Base-by-base conservation (phyloP, 2,329 filamentous ascomycete genomes). In the Sporothrix luriei region DNA sequence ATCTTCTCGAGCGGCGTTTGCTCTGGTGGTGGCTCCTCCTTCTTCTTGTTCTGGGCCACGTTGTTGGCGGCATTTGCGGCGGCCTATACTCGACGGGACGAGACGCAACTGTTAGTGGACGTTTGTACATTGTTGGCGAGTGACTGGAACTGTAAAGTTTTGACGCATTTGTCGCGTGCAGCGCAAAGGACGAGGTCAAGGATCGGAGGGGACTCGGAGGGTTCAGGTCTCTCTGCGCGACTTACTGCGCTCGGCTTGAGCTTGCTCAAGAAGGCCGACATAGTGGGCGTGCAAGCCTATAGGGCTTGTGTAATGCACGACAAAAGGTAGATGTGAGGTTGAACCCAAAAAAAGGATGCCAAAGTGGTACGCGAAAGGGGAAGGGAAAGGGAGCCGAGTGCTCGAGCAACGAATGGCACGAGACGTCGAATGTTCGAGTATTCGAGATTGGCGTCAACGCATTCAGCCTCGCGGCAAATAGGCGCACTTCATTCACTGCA, bases 1-100 rank as follows among this genome's bases (percentile, higher is more conserved):
- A 96, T 91, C 83, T 93, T 89, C 75, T 89, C 85, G 70, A 90
- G 75, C 3, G 88, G 87, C 1, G 87, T 90, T 68, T 85, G 75
- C 75, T 90, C 88, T n/a, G 81, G 80, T n/a, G 79, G 73, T n/a
- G 80, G 77, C 73, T 88, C 85, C 59, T 88, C 85, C 74, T 86
- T 87, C 77, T 87, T 88, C 77, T 80, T 80, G 70, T 79, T 79
- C 55, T 75, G 71, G 65, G 76, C 75, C 65, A 75, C 69, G 71
- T 82, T 84, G 74, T 77, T 79, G 61, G 81, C 77, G 66, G 80
- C 78, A 78, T 78, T 81, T 68, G 81, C 78, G 73, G 79, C 79
- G 71, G 80, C 79, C 85, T 87, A 70, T 67, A 57, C 19, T 16
- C 3, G 48, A 24, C 19, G 29, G 10, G 66, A 74, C 19, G 64